These are phyloP conservation scores for Penicillium manginii DNA, from an alignment of 495 filamentous ascomycete species.

Conservation along the genomic window DNA sequence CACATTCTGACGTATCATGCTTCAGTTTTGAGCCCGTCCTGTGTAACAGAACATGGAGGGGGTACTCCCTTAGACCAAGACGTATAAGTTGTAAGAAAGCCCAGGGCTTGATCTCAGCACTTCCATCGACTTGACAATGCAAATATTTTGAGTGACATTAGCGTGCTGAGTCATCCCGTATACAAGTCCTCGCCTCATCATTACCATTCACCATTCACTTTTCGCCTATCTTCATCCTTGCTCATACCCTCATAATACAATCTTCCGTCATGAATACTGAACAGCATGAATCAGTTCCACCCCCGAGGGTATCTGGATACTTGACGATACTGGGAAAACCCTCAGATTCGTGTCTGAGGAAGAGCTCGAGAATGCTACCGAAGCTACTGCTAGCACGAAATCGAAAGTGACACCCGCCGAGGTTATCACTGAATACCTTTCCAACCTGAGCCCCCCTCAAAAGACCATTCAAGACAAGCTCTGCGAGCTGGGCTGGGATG, in stretches of 20 bases:
- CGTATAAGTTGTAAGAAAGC: neutral
- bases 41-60: neutral
- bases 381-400: neutral
- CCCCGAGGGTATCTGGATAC: neutral
- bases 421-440: neutral
- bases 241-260: neutral
- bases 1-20: neutral
- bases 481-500: neutral
- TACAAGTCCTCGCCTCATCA: neutral
- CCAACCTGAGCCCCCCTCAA: neutral
- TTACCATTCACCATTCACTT: neutral
- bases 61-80: neutral
- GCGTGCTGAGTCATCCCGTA: neutral
- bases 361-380: neutral
- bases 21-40: neutral
- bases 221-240: neutral
- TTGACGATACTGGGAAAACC: neutral
- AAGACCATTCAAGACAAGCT: neutral
- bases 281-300: neutral
- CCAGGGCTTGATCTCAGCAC: neutral
- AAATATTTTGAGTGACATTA: too few relatives aligned
- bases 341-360: neutral
- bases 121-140: neutral
- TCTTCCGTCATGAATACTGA: neutral
- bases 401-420: neutral